These are phyloP conservation scores for Toxicodendron radicans DNA, from an alignment of 345 rosid genomes.

Conservation along the genomic window DNA sequence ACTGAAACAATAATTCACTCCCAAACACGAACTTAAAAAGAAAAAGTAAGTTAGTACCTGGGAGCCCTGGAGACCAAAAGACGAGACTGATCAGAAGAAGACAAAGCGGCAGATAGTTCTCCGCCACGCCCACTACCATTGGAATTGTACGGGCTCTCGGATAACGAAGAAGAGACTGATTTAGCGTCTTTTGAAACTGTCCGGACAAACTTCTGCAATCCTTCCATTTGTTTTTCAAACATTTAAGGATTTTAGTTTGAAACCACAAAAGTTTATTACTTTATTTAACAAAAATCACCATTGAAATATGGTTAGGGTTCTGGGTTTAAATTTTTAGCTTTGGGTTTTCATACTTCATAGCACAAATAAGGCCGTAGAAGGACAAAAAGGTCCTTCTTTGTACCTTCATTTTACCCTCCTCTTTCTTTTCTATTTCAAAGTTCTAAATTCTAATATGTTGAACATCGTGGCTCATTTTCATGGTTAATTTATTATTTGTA, in stretches of 20 bases:
- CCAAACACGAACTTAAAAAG: background rate
- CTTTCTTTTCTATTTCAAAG: too few species aligned
- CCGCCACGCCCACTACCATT: constrained; percentile 19
- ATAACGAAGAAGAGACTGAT: constrained; percentile 34
- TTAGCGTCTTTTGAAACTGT: constrained; percentile 37
- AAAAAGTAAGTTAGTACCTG: constrained; percentile 32
- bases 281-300: background rate
- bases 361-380: too few species aligned
- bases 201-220: constrained; percentile 37
- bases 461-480: too few species aligned
- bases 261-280: background rate
- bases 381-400: too few species aligned
- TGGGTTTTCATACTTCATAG: too few species aligned
- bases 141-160: constrained; percentile 32
- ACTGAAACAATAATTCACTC: background rate
- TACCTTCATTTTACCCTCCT: too few species aligned
- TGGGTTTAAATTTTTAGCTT: background rate
- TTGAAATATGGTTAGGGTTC: constrained; percentile 1
- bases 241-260: background rate
- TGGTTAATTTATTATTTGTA: too few species aligned
- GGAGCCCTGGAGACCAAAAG: constrained; percentile 42
- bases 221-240: constrained; percentile 43
- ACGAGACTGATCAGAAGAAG: constrained; percentile 44
- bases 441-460: too few species aligned
- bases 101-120: constrained; percentile 28